phyloP scores from a whole-genome alignment of 148 eudicot species.

The Spergularia bocconei region DNA sequence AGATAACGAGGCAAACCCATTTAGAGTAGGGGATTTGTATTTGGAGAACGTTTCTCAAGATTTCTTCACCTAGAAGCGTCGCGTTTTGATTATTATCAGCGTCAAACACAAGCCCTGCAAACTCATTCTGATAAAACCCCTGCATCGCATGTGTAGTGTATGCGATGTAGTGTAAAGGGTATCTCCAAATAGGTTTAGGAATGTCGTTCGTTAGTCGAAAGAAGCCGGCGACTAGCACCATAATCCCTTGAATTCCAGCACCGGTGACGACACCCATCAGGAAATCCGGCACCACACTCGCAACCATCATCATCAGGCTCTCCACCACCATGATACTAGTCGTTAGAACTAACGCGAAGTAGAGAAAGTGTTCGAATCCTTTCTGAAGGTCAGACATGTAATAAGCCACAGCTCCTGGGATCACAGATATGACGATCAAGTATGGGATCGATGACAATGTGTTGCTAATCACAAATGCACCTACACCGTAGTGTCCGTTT shows the following conservation, averaged over 20 bases:
- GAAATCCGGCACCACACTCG: slow-evolving; percentile 47
- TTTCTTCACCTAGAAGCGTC: slow-evolving; percentile 13
- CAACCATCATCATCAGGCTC: slow-evolving; percentile 66
- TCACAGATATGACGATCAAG: slow-evolving; percentile 29
- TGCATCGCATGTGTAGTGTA: slow-evolving; percentile 38
- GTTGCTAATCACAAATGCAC: slow-evolving; percentile 46
- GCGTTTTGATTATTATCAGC: not conserved
- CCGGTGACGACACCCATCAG: slow-evolving; percentile 55
- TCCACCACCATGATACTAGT: slow-evolving; percentile 43
- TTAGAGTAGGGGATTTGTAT: slow-evolving; percentile 42
- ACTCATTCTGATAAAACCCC: slow-evolving; percentile 51
- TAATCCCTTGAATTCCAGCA: slow-evolving; percentile 48
- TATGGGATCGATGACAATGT: slow-evolving; percentile 50
- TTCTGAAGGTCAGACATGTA: slow-evolving; percentile 43
- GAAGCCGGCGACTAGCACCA: slow-evolving; percentile 39
- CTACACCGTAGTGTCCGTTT: slow-evolving; percentile 49
- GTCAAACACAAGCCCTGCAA: slow-evolving; percentile 34
- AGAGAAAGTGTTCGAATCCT: slow-evolving; percentile 30
- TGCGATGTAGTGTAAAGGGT: slow-evolving; percentile 40
- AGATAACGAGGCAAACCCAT: slow-evolving; percentile 43
- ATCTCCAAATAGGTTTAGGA: slow-evolving; percentile 37
- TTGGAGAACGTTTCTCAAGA: slow-evolving; percentile 29
- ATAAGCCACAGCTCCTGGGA: slow-evolving; percentile 48
- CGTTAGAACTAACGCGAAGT: slow-evolving; percentile 32
- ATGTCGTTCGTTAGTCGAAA: slow-evolving; percentile 40